Evolutionary conservation across 192 early-diverging fungal species (phyloP), one percentile per base, ranked within the genome.

Genomic region (Glomus cerebriforme): DNA sequence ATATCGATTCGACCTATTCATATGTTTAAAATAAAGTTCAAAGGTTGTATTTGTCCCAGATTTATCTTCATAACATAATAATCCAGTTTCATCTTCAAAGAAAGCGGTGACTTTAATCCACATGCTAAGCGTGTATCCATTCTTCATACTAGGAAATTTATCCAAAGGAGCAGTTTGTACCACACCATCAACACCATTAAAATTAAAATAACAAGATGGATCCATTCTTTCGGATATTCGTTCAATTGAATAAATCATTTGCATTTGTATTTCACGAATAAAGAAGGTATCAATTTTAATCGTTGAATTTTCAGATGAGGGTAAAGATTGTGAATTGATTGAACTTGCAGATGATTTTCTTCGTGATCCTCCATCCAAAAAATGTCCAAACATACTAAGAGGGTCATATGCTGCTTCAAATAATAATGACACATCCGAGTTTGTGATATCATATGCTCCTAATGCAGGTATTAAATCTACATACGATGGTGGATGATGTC

Each of bases 231-330:
- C 83, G 17, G 83, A 84, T 19, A 84, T 82, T 58, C 82, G 80
- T 54, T 84, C 83, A 74, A 84, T 84, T 9, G 83, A 81, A 26
- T 84, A 84, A 79, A 84, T 84, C 83, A 84, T 84, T 73, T 84
- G 83, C 59, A 80, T 79, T 59, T 84, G 81, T 73, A 84, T 81
- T 32, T 84, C 83, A 10, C 83, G 76, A 22, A 84, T 82, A n/a
- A 84, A 84, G 17, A 84, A 66, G 35, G 83, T 81, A 70, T 70
- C 68, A 70, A 35, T 34, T 54, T 80, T 82, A 68, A 82, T 78
- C n/a, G 72, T 37, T 70, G 68, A 13, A 70, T 54, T 54, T 54
- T 6, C 22, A 54, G 49, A 5, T 19, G 49, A 54, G 7, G 49
- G 49, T 22, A 22, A 22, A 54, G 49, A 54, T 22, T 54, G 49